These are phyloP conservation scores for Aleurites moluccanus DNA, from an alignment of 441 rosid genomes.

Conservation along the genomic window DNA sequence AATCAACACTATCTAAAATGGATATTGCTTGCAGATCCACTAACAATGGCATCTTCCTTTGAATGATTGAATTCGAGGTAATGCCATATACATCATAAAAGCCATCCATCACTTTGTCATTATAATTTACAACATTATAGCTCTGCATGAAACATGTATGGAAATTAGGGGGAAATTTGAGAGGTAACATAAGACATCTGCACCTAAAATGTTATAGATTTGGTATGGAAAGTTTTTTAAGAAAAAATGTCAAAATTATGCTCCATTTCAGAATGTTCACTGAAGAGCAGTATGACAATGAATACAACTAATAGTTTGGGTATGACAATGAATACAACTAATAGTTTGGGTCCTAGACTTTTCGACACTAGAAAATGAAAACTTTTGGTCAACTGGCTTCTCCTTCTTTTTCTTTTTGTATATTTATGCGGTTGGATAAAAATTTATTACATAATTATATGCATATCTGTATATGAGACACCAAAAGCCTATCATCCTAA, in stretches of 20 bases:
- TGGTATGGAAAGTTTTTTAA: neutral
- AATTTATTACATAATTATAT: neutral
- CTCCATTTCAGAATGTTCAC: neutral
- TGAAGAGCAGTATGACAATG: neutral
- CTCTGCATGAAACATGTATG: slow-evolving; percentile 55
- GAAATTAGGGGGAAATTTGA: slow-evolving; percentile 5
- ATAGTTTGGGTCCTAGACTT: neutral
- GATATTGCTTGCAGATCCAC: slow-evolving; percentile 84
- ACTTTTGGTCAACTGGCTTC: neutral
- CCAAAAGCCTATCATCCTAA: neutral
- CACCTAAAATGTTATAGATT: neutral
- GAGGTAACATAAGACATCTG: neutral
- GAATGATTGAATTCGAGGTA: slow-evolving; percentile 54
- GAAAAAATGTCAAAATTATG: neutral
- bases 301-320: neutral
- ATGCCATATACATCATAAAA: slow-evolving; percentile 83
- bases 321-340: neutral
- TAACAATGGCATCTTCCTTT: slow-evolving; percentile 81
- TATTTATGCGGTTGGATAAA: neutral
- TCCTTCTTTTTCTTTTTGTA: neutral
- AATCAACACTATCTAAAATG: slow-evolving; percentile 59
- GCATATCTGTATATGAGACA: neutral
- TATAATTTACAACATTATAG: slow-evolving; percentile 80
- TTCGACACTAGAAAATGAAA: neutral
- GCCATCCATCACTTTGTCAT: slow-evolving; percentile 87